A percentile compares a stretch with the other conserved stretches of the same genome.
Conservation (phyloP, 352 stramenopile species). For the Phytophthora fragariaefolia region DNA sequence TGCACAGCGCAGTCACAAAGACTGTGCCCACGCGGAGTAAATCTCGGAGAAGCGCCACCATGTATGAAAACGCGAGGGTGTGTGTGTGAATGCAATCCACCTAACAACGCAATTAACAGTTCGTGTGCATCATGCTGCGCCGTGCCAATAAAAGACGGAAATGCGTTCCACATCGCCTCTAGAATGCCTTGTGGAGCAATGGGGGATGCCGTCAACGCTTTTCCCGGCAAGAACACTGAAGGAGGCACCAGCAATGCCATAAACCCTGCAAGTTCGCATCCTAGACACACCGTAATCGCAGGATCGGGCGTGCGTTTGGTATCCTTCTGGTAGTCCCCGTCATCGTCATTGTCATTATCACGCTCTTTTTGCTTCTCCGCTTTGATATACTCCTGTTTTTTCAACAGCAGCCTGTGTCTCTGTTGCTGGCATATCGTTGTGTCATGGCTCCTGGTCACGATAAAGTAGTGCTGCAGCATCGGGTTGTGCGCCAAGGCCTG, state of each 20-base stretch:
- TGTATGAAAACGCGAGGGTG: slow-evolving; percentile 51
- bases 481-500: slow-evolving; percentile 76
- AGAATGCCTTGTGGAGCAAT: slow-evolving; percentile 69
- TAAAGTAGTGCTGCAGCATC: slow-evolving; percentile 77
- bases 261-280: slow-evolving; percentile 63
- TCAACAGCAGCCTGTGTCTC: slow-evolving; percentile 38
- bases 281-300: slow-evolving; percentile 53
- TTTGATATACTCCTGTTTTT: slow-evolving; percentile 32
- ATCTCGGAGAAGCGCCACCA: slow-evolving; percentile 55
- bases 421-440: slow-evolving; percentile 69
- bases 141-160: slow-evolving; percentile 57
- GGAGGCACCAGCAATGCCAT: slow-evolving; percentile 45
- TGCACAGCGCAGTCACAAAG: slow-evolving; percentile 79
- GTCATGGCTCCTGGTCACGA: slow-evolving; percentile 65
- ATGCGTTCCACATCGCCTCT: slow-evolving; percentile 65
- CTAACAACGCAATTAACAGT: slow-evolving; percentile 70
- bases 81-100: slow-evolving; percentile 67
- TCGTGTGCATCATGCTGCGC: slow-evolving; percentile 84
- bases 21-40: slow-evolving; percentile 60
- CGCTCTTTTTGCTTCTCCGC: slow-evolving; percentile 16
- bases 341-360: slow-evolving; percentile 4
- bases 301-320: slow-evolving; percentile 13
- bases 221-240: slow-evolving; percentile 8
- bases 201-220: slow-evolving; percentile 33
- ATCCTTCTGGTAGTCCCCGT: slow-evolving; percentile 1